Base-by-base conservation (phyloP, 2,329 filamentous ascomycete genomes). In the Cladosporium sp. region DNA sequence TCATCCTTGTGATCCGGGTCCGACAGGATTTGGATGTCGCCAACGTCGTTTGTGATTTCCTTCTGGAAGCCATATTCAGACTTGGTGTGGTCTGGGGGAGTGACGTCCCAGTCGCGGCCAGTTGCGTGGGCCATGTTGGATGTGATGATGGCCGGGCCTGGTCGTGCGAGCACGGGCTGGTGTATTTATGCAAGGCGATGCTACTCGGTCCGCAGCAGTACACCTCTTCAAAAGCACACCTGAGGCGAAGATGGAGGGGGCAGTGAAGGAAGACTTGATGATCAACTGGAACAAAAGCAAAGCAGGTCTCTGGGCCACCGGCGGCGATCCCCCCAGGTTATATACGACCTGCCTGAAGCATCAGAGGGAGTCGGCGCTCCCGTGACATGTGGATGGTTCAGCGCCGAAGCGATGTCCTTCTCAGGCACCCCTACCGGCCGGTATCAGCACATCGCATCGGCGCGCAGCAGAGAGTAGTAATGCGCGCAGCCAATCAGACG, bases 1-100 rank as follows among this genome's bases (percentile, higher is more conserved):
- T 75, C 60, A 63, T 63, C 60, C 26, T 63, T 56, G 48, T 53
- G 49, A n/a, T 63, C 60, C 25, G 60, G 60, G 25, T 63, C 60
- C n/a, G 49, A 56, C 25, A 56, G 54, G 18, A 63, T 51, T 39
- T 67, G 65, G 25, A 57, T 30, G 25, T 64, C 36, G 23, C 65
- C 58, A 23, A 51, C 49, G 30, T 54, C 25, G 23, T 36, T 26
- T 18, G 25, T n/a, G 34, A 54, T 36, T 43, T 63, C 60, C 13
- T 63, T 63, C 16, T n/a, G 25, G 49, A 63, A 56, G 11, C 60
- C 60, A 46, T 63, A 63, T n/a, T 63, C 60, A 11, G 26, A 30
- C 49, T 63, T 63, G 34, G 49, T 32, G 49, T 63, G 13, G 34
- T 63, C 60, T 30, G 28, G 26, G 48, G 51, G 26, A 26, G 28